Base-by-base conservation (phyloP, 805 yeast genomes). In the Suhomyces tanzawaensis region DNA sequence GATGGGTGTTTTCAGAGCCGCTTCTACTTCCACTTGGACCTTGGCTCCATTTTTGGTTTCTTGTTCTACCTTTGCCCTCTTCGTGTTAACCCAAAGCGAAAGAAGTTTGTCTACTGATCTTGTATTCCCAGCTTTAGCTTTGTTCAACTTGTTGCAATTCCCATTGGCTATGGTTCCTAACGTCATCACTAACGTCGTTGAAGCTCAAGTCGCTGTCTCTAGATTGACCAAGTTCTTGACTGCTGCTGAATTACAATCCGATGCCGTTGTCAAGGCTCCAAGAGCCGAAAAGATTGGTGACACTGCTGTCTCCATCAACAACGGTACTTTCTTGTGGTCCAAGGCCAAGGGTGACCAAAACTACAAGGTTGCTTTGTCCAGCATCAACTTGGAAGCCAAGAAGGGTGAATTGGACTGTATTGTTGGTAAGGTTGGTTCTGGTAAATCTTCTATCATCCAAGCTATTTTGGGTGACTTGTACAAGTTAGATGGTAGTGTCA, bases 81-180 rank as follows among this genome's bases (percentile, higher is more conserved):
- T 82, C 57, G 81, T 84, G 17, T 69, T 74, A 37, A 62, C 78
- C 24, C 74, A 79, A 39, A 75, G 74, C 39, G 49, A 60, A 11
- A 69, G 61, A 34, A 89, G 95, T 23, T 74, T 93, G 54, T 76
- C 91, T 1, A 85, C 97, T 1, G 98, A 93, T 49, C 72, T 90
- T 45, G 96, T 93, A 4, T 85, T 91, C 70, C 89, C 96, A 19
- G 95, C 97, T 3, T 71, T 88, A 40, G 75, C 96, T 6, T 71
- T 90, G 36, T 93, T 91, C 72, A 93, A 91, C 60, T 69, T 93
- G 56, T 74, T 93, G 42, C 74, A 85, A 0, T 93, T 93, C 78
- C 99, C 99, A 31, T 72, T 93, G 46, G 90, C 95, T 8, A 87
- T 88, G 27, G 74, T 93, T 46, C 99, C 99, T 29, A 85, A 81